Evolutionary conservation across 768 basidiomycete genomes (phyloP).

Genomic region (Xerocomus brunneocitrinus): DNA sequence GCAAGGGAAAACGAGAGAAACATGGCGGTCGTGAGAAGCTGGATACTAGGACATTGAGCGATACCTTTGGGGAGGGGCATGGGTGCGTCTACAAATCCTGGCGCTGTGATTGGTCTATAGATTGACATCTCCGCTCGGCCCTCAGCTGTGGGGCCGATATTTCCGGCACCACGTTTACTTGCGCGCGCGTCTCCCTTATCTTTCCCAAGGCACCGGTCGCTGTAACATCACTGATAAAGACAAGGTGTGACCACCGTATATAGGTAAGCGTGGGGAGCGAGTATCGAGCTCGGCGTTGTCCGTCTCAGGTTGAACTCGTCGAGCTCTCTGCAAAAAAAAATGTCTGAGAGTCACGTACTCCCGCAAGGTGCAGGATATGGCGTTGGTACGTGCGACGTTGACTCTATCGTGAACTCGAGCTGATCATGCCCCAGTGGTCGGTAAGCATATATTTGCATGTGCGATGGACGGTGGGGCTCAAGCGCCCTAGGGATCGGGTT

Average conservation of each 20-base stretch:
- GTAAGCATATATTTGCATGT: constrained; percentile 26
- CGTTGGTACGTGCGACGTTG: constrained; percentile 47
- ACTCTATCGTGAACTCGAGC: not conserved
- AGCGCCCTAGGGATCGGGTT: constrained; percentile 68
- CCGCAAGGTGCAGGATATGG: constrained; percentile 87
- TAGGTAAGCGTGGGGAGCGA: not conserved
- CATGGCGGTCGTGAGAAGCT: no score
- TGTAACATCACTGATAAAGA: constrained; percentile 14
- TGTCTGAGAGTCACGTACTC: constrained; percentile 39
- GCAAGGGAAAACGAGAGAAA: no score
- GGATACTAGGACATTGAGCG: no score
- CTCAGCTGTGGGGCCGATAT: not conserved
- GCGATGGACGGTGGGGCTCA: not conserved
- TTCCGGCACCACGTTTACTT: not conserved
- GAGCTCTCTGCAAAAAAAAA: constrained; percentile 2
- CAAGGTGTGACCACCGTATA: constrained; percentile 3
- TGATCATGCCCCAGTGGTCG: constrained; percentile 41
- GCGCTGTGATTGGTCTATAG: not conserved
- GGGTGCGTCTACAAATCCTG: no score
- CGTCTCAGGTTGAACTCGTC: not conserved
- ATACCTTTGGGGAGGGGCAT: no score
- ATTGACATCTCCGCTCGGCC: not conserved
- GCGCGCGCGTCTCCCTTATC: constrained; percentile 10
- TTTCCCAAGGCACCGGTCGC: not conserved
- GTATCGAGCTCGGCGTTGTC: not conserved